These are phyloP conservation scores for Plenodomus tracheiphilus DNA, from an alignment of 2,329 filamentous ascomycete species.

Conservation along the genomic window DNA sequence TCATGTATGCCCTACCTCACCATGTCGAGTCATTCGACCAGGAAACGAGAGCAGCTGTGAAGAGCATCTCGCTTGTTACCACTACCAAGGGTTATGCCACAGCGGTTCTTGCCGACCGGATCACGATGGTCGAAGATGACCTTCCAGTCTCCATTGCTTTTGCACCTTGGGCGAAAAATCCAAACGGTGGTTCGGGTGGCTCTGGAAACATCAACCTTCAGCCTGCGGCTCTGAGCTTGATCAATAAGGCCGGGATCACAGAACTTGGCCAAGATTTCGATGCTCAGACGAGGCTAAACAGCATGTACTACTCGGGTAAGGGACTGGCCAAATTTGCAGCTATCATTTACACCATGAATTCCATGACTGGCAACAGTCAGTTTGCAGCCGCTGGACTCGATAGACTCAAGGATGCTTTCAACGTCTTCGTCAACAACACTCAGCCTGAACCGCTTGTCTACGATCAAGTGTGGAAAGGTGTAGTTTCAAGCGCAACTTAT, in stretches of 20 bases:
- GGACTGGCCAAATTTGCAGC: constrained; percentile 51
- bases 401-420: constrained; percentile 55
- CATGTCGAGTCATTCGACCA: constrained; percentile 76
- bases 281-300: constrained; percentile 74
- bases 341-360: constrained; percentile 52
- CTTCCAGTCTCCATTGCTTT: constrained; percentile 78
- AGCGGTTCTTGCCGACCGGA: constrained; percentile 56
- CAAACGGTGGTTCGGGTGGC: constrained; percentile 42
- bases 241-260: constrained; percentile 64
- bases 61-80: constrained; percentile 68
- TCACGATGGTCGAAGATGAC: constrained; percentile 71
- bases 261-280: constrained; percentile 80
- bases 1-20: constrained; percentile 92
- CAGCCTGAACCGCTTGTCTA: constrained; percentile 59
- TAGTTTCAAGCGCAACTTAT: constrained; percentile 73
- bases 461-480: constrained; percentile 72
- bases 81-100: constrained; percentile 85
- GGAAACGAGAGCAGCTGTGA: constrained; percentile 54
- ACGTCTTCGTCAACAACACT: constrained; percentile 52
- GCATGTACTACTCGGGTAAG: constrained; percentile 88
- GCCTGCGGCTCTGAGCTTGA: constrained; percentile 57
- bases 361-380: constrained; percentile 63
- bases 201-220: constrained; percentile 45
- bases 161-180: constrained; percentile 70
- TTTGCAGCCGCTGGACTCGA: constrained; percentile 56